A percentile compares a stretch with the other conserved stretches of the same genome.
Conservation (phyloP, 1,284 basidiomycete species). For the Apiotrichum sp. region DNA sequence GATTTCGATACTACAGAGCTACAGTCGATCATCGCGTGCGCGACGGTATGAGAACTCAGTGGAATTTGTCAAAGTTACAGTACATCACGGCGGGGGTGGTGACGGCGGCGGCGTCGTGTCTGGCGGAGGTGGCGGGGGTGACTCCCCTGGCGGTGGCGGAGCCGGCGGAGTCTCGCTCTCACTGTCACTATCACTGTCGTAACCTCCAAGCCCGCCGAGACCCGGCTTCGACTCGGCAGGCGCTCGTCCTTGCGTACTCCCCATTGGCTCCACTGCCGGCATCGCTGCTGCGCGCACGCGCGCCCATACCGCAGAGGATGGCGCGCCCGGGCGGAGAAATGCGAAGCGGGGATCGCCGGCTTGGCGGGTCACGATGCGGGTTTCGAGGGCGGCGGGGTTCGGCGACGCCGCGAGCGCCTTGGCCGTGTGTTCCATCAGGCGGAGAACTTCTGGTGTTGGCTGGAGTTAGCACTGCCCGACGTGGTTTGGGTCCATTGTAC, state of each 20-base stretch:
- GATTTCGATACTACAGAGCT: too few species aligned
- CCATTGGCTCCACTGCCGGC: background rate
- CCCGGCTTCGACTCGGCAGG: background rate
- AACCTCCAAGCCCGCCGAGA: conserved; percentile 38
- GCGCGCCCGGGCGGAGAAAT: conserved; percentile 59
- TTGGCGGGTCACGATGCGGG: conserved; percentile 80
- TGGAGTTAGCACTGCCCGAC: conserved; percentile 30
- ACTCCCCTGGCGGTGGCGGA: conserved; percentile 9
- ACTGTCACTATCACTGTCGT: conserved; percentile 37
- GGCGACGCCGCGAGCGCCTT: conserved; percentile 59
- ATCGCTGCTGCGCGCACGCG: background rate
- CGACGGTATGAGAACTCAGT: too few species aligned
- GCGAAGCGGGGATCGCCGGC: conserved; percentile 63
- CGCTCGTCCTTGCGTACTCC: background rate
- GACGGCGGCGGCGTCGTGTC: too few species aligned
- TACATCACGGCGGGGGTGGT: too few species aligned
- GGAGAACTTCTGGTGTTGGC: conserved; percentile 61
- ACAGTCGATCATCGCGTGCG: too few species aligned
- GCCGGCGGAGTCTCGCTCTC: background rate
- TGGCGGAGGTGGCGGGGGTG: background rate
- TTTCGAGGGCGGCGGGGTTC: conserved; percentile 70
- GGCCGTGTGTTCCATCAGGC: conserved; percentile 70
- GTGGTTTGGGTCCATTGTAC: background rate
- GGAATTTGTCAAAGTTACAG: too few species aligned
- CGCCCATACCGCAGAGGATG: conserved; percentile 62